These are phyloP conservation scores for Jasminum sambac DNA, from an alignment of 257 asterid genomes.

Conservation along the genomic window DNA sequence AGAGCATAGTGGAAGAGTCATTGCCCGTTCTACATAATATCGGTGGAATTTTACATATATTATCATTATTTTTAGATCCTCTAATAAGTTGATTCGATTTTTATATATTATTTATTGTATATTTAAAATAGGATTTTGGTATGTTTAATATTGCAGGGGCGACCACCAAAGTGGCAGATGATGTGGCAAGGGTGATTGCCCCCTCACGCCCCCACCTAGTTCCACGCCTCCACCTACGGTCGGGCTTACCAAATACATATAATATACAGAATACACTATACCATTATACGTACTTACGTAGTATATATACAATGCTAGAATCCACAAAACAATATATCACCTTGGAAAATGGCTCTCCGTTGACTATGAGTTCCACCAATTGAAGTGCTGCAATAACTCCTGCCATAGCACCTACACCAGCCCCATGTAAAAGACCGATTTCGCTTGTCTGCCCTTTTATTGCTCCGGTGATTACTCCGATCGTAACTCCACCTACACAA, in stretches of 20 bases:
- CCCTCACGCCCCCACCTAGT: no score
- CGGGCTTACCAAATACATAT: neutral
- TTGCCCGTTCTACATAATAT: no score
- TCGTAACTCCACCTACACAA: conserved; percentile 59
- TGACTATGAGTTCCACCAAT: conserved; percentile 60
- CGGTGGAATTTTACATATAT: no score
- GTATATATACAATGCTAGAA: neutral
- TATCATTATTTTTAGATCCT: no score
- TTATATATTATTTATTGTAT: no score
- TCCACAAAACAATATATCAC: conserved; percentile 28
- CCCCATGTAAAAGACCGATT: conserved; percentile 81
- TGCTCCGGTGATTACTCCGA: conserved; percentile 79
- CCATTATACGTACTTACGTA: neutral
- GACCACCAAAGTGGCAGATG: no score
- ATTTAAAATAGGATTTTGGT: no score
- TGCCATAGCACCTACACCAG: conserved; percentile 80
- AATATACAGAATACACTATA: neutral
- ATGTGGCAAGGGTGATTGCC: no score
- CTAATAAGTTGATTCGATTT: no score
- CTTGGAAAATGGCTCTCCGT: conserved; percentile 90
- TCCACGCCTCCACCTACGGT: no score
- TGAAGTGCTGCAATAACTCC: conserved; percentile 90
- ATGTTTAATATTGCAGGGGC: no score
- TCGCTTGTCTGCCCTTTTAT: conserved; percentile 94
- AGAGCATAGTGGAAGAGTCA: no score